phyloP scores from a whole-genome alignment of 345 rosid genomes.

The Fremontodendron californicum region DNA sequence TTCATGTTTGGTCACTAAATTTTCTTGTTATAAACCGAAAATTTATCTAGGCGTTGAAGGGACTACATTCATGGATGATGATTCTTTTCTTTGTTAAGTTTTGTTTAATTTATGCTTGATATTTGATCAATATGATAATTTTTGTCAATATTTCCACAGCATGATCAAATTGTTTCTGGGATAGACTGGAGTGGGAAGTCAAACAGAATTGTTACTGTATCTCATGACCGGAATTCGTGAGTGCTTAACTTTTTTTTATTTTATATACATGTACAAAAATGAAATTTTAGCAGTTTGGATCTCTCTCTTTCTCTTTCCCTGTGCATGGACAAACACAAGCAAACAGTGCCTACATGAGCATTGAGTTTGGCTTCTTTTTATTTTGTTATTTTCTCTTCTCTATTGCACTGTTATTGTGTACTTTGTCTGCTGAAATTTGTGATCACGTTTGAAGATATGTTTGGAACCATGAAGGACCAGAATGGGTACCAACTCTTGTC shows the following conservation, averaged over 20 bases:
- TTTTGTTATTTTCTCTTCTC: not conserved
- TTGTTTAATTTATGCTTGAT: not conserved
- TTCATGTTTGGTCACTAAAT: not conserved
- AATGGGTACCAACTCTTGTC: constrained; percentile 95
- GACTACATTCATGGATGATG: not conserved
- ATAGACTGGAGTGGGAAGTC: constrained; percentile 89
- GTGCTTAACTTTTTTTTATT: constrained; percentile 32
- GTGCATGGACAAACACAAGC: not conserved
- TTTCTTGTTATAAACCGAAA: constrained; percentile 1
- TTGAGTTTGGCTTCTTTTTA: not conserved
- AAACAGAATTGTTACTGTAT: constrained; percentile 82
- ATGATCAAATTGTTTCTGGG: constrained; percentile 95
- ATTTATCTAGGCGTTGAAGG: not conserved
- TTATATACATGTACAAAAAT: not conserved
- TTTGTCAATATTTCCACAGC: constrained; percentile 40
- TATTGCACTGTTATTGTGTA: not conserved
- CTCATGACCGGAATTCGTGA: constrained; percentile 98
- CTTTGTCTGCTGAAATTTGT: constrained; percentile 15
- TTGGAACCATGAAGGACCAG: constrained; percentile 85
- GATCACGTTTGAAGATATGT: constrained; percentile 59
- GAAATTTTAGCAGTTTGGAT: not conserved
- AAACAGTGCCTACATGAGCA: too few species aligned
- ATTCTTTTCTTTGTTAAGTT: not conserved
- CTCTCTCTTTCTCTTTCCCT: not conserved
- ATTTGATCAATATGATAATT: not conserved